phyloP scores from a whole-genome alignment of 331 rosid genomes.

The Cydonia oblonga region DNA sequence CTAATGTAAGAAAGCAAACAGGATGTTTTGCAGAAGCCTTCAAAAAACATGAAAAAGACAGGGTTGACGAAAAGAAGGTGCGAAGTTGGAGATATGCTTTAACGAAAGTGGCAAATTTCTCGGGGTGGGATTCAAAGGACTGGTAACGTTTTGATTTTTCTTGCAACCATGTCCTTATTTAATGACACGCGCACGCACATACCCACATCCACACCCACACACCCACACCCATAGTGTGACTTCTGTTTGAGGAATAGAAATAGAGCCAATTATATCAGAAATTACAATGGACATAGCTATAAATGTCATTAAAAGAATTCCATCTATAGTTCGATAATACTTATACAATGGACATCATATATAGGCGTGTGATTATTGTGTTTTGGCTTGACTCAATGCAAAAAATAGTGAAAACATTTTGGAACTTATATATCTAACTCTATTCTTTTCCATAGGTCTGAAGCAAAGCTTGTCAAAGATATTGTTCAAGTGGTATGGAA shows the following conservation, averaged over 20 bases:
- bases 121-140: neutral
- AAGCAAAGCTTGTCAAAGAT: neutral
- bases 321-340: neutral
- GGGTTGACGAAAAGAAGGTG: neutral
- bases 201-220: no score
- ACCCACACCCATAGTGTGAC: neutral
- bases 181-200: neutral
- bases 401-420: no score
- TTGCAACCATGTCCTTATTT: neutral
- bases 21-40: constrained; percentile 1
- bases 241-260: neutral
- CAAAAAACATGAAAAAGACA: neutral
- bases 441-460: neutral
- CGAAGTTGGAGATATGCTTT: constrained; percentile 10
- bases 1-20: neutral
- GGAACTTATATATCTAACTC: neutral
- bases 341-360: no score
- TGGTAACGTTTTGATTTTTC: neutral
- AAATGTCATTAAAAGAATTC: neutral
- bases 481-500: neutral
- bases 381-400: neutral
- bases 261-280: neutral
- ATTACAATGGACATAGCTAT: neutral
- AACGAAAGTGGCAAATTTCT: neutral
- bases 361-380: neutral